A percentile compares a stretch with the other conserved stretches of the same genome.
Conservation (phyloP, 805 yeast genomes). For the Blastobotrys attinorum region DNA sequence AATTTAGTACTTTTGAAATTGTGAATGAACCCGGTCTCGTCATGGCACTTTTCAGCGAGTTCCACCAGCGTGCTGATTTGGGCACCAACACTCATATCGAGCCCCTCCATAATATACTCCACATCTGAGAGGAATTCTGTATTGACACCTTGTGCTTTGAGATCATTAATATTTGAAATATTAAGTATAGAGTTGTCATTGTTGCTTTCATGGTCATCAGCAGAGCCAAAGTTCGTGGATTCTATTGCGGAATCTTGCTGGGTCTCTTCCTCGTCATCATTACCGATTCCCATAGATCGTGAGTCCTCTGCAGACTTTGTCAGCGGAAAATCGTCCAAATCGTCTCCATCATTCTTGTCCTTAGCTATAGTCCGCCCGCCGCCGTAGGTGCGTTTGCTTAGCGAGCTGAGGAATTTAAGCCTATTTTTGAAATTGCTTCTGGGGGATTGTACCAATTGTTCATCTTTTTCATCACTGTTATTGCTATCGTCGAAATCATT, state of each 20-base stretch:
- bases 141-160: conserved; percentile 13
- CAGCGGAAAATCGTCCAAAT: neutral
- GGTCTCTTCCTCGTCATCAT: too few species aligned
- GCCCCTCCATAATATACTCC: conserved; percentile 13
- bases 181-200: too few species aligned
- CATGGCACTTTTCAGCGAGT: conserved; percentile 7
- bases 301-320: neutral
- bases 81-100: conserved; percentile 3
- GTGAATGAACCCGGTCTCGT: conserved; percentile 9
- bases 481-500: too few species aligned
- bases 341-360: neutral
- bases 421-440: too few species aligned
- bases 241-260: neutral
- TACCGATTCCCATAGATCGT: neutral
- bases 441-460: too few species aligned
- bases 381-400: neutral
- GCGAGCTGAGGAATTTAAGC: neutral
- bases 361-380: neutral
- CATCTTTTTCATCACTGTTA: too few species aligned
- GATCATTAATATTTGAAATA: conserved; percentile 8
- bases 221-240: neutral
- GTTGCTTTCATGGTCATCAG: too few species aligned
- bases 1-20: conserved; percentile 10
- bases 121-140: conserved; percentile 10
- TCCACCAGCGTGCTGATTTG: conserved; percentile 11